phyloP scores from a whole-genome alignment of 257 asterid genomes.

The Solanum megistacrolobum region DNA sequence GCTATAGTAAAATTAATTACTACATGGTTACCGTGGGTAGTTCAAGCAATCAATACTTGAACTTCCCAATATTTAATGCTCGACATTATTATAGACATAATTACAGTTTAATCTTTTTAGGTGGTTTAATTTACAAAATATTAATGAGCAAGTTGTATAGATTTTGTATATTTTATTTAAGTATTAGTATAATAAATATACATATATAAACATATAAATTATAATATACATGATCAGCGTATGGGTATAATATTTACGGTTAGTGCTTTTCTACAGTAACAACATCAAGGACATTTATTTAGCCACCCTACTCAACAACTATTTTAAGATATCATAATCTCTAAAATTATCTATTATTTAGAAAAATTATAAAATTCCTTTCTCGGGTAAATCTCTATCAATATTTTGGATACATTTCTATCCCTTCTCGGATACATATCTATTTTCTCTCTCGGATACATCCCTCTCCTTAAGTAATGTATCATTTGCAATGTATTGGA shows the following conservation, averaged over 20 bases:
- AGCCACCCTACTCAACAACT: background rate
- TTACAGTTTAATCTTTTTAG: background rate
- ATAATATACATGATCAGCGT: background rate
- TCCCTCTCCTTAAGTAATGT: background rate
- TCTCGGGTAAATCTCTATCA: too few relatives aligned
- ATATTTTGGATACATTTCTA: background rate
- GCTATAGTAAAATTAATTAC: background rate
- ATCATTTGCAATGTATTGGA: background rate
- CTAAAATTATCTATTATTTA: too few relatives aligned
- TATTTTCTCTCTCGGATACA: too few relatives aligned
- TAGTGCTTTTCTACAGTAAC: background rate
- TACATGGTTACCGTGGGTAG: background rate
- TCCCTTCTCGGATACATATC: too few relatives aligned
- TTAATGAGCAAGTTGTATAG: background rate
- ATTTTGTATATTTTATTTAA: too few relatives aligned
- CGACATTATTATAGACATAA: background rate
- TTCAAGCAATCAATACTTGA: background rate
- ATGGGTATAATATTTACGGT: background rate
- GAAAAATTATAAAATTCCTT: too few relatives aligned
- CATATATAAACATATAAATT: background rate
- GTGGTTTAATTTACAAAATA: background rate
- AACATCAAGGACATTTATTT: background rate
- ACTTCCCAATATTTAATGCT: background rate
- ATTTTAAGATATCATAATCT: too few relatives aligned
- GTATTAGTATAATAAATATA: too few relatives aligned